These are phyloP conservation scores for Eragrostis tef DNA, from an alignment of 202 grass and related monocot species.

Conservation along the genomic window DNA sequence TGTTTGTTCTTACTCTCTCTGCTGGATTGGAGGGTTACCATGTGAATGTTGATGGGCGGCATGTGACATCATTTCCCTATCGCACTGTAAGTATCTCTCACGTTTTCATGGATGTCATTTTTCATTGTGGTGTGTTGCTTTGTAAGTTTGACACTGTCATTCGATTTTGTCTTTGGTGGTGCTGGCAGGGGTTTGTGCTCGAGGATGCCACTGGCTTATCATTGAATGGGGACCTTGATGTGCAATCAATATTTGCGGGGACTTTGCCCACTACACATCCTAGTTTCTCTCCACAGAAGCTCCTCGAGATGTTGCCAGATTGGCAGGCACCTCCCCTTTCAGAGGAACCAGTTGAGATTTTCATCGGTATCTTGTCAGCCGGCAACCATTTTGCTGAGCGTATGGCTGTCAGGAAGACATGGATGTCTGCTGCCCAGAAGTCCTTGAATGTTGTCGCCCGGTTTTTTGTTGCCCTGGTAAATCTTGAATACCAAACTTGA, in stretches of 20 bases:
- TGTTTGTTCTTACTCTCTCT: slow-evolving; percentile 90
- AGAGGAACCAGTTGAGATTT: slow-evolving; percentile 71
- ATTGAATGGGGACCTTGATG: slow-evolving; percentile 76
- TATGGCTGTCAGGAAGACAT: slow-evolving; percentile 92
- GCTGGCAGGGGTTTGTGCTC: slow-evolving; percentile 80
- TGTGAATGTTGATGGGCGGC: slow-evolving; percentile 74
- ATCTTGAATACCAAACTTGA: slow-evolving; percentile 28
- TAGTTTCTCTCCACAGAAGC: slow-evolving; percentile 78
- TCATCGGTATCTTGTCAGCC: slow-evolving; percentile 91
- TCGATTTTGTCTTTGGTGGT: slow-evolving; percentile 43
- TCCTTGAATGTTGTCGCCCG: slow-evolving; percentile 67
- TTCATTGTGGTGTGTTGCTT: not conserved
- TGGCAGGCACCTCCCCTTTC: slow-evolving; percentile 75
- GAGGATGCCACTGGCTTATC: slow-evolving; percentile 95
- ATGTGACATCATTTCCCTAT: slow-evolving; percentile 78
- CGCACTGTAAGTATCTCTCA: slow-evolving; percentile 62
- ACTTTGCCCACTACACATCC: slow-evolving; percentile 83
- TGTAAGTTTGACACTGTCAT: not conserved
- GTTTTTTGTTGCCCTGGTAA: slow-evolving; percentile 98
- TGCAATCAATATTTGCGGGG: slow-evolving; percentile 77
- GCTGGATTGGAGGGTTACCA: slow-evolving; percentile 89
- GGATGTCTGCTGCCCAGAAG: slow-evolving; percentile 70
- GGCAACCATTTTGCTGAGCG: slow-evolving; percentile 98
- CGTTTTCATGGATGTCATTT: slow-evolving; percentile 5
- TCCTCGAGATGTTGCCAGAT: slow-evolving; percentile 70